Conservation (phyloP, 768 basidiomycete species). For the Leccinum uliginosum region DNA sequence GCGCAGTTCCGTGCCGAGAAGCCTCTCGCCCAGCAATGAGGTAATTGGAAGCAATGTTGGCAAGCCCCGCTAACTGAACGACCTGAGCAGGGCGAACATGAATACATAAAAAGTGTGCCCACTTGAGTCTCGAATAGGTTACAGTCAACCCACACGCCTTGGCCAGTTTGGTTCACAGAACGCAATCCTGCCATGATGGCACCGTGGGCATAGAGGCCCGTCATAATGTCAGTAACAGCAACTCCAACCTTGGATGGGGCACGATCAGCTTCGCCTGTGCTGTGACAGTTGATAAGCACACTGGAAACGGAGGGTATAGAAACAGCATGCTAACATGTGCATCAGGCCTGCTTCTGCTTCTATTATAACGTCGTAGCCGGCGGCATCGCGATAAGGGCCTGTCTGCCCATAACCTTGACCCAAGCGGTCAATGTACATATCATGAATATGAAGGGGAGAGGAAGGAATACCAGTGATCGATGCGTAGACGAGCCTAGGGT, state of each 20-base stretch:
- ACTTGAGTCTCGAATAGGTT: constrained; percentile 92
- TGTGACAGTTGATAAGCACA: constrained; percentile 27
- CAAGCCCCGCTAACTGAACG: constrained; percentile 78
- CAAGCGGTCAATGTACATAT: constrained; percentile 1
- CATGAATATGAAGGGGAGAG: not conserved
- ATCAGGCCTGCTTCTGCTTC: constrained; percentile 92
- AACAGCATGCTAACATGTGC: constrained; percentile 66
- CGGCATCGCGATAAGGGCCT: constrained; percentile 76
- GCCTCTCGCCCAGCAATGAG: constrained; percentile 84
- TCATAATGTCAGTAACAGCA: constrained; percentile 86
- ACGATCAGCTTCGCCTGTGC: constrained; percentile 85
- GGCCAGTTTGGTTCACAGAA: constrained; percentile 77
- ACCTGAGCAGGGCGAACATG: constrained; percentile 1
- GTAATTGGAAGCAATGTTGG: constrained; percentile 91
- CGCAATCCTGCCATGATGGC: constrained; percentile 89
- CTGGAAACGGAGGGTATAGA: constrained; percentile 9
- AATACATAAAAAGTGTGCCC: constrained; percentile 8
- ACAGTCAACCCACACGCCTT: constrained; percentile 89
- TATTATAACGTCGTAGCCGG: constrained; percentile 86
- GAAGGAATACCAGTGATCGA: constrained; percentile 71
- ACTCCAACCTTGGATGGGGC: constrained; percentile 94
- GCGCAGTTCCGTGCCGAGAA: constrained; percentile 83
- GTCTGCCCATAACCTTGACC: constrained; percentile 75
- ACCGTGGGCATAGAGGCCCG: constrained; percentile 85
- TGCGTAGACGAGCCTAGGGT: constrained; percentile 79